A percentile compares a stretch with the other conserved stretches of the same genome.
These are phyloP conservation scores for Saturnispora mendoncae DNA, from an alignment of 805 yeast species.

Conservation along the genomic window DNA sequence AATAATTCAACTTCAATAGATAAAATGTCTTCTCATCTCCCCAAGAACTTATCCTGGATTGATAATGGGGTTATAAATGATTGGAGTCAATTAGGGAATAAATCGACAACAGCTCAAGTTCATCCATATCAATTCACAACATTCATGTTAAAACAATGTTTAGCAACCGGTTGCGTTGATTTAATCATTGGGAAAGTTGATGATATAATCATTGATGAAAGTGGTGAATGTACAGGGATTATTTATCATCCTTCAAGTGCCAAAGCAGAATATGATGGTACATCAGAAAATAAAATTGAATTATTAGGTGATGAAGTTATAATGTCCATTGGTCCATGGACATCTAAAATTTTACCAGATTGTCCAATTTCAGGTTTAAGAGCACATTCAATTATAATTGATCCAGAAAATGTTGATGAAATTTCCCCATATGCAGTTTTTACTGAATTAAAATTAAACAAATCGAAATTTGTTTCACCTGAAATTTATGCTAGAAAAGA, in stretches of 20 bases:
- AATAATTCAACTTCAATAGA: conserved; percentile 13
- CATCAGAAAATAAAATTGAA: conserved; percentile 31
- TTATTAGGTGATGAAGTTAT: conserved; percentile 70
- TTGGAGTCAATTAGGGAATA: conserved; percentile 77
- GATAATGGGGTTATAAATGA: conserved; percentile 51
- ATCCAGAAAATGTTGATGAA: conserved; percentile 59
- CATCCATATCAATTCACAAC: conserved; percentile 94
- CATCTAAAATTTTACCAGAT: conserved; percentile 78
- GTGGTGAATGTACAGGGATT: conserved; percentile 66
- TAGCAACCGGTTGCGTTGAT: conserved; percentile 76
- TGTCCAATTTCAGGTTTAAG: conserved; percentile 92
- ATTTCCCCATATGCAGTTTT: conserved; percentile 93
- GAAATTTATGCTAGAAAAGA: conserved; percentile 92
- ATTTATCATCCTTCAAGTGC: conserved; percentile 39
- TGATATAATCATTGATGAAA: conserved; percentile 52
- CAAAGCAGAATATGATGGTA: conserved; percentile 27
- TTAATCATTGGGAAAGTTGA: conserved; percentile 77
- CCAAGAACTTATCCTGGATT: conserved; percentile 72
- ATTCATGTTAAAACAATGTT: conserved; percentile 67
- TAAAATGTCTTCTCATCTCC: conserved; percentile 30
- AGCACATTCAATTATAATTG: conserved; percentile 89
- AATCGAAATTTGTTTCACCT: conserved; percentile 68
- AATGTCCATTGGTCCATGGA: conserved; percentile 94
- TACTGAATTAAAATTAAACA: conserved; percentile 76
- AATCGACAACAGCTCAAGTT: conserved; percentile 89